These are phyloP conservation scores for Excoecaria cochinchinensis DNA, from an alignment of 345 rosid genomes.

Conservation along the genomic window DNA sequence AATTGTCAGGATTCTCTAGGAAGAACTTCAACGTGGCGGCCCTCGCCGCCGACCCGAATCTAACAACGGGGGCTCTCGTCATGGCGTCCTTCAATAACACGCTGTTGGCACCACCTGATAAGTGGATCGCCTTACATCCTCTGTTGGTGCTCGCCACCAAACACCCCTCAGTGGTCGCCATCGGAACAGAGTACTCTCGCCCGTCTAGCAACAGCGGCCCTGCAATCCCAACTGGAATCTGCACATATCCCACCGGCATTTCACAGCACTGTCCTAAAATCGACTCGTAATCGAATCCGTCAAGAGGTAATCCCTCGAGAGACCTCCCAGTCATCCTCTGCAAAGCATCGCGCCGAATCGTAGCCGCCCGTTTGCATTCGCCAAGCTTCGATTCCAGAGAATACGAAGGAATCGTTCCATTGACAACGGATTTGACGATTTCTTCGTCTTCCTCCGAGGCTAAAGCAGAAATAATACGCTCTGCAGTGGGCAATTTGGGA, in stretches of 20 bases:
- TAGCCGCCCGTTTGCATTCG: constrained; percentile 72
- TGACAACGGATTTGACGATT: constrained; percentile 55
- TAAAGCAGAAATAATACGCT: constrained; percentile 32
- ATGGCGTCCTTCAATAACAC: constrained; percentile 65
- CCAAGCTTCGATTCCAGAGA: constrained; percentile 75
- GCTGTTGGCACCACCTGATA: constrained; percentile 72
- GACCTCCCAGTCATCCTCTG: constrained; percentile 79
- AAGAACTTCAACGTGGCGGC: constrained; percentile 78
- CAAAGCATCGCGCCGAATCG: constrained; percentile 68
- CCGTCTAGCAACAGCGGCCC: constrained; percentile 92
- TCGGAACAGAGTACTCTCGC: constrained; percentile 75
- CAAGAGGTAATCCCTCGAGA: constrained; percentile 65
- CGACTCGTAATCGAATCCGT: constrained; percentile 79
- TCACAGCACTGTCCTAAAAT: constrained; percentile 96
- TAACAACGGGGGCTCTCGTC: constrained; percentile 84
- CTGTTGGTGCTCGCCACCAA: constrained; percentile 89
- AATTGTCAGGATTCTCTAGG: constrained; percentile 65
- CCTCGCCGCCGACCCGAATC: constrained; percentile 54
- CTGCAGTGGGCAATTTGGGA: constrained; percentile 30
- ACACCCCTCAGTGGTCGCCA: constrained; percentile 98
- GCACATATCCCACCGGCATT: constrained; percentile 94
- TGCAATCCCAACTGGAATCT: constrained; percentile 87
- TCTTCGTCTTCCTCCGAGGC: constrained; percentile 66
- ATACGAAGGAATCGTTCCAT: constrained; percentile 61
- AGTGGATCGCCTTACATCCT: constrained; percentile 81